phyloP scores from a whole-genome alignment of 306 rosid genomes.

The Medicago lupulina region DNA sequence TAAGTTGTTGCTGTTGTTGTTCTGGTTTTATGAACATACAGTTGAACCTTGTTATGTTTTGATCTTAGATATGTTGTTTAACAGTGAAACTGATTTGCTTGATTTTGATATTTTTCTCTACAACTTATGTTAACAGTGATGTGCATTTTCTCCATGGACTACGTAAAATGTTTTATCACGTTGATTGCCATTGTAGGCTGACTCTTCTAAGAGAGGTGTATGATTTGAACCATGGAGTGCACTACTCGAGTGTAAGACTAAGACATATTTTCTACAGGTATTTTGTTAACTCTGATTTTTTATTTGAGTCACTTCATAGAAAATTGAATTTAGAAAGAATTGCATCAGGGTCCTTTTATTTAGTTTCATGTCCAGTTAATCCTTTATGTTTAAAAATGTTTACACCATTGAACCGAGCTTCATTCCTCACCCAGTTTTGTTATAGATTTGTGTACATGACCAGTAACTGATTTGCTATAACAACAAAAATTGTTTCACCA shows the following conservation, averaged over 20 bases:
- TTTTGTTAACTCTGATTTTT: not conserved
- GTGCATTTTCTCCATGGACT: slow-evolving; percentile 25
- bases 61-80: slow-evolving; percentile 5
- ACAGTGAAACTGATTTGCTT: not conserved
- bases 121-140: not conserved
- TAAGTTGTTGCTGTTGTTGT: slow-evolving; percentile 22
- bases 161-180: slow-evolving; percentile 21
- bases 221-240: slow-evolving; percentile 33
- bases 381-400: not conserved
- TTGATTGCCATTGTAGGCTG: slow-evolving; percentile 25
- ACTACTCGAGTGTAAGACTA: not conserved
- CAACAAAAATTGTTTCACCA: not conserved
- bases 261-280: slow-evolving; percentile 14
- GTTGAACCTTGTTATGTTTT: slow-evolving; percentile 7
- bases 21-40: slow-evolving; percentile 25
- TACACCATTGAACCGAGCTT: not conserved
- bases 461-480: not conserved
- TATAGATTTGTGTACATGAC: not conserved
- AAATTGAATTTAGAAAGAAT: slow-evolving; percentile 1
- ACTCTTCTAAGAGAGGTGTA: slow-evolving; percentile 14
- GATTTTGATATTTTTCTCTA: not conserved
- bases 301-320: not conserved
- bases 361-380: not conserved
- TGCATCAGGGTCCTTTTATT: not conserved
- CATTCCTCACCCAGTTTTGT: not conserved